A percentile compares a stretch with the other conserved stretches of the same genome.
Conservation (phyloP, 768 basidiomycete species). For the Lyophyllum decastes region DNA sequence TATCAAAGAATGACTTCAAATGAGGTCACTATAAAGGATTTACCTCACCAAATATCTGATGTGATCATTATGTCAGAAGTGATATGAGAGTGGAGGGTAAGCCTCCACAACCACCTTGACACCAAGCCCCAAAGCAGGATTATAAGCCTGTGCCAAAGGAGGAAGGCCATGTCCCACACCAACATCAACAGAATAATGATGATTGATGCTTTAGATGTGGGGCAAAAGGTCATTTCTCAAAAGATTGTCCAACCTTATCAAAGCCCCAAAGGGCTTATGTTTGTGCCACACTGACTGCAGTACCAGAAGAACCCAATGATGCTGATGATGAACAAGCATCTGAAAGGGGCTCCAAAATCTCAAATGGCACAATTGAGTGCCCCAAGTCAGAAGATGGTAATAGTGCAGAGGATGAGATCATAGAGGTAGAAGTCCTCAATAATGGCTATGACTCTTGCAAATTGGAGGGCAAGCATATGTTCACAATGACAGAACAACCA, state of each 20-base stretch:
- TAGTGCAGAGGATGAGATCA: background rate
- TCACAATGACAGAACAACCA: background rate
- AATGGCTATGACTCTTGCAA: background rate
- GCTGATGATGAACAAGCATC: background rate
- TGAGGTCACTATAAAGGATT: too few species aligned
- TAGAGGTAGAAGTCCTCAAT: background rate
- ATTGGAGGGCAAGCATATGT: background rate
- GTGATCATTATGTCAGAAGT: too few species aligned
- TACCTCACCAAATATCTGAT: too few species aligned
- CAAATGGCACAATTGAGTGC: background rate
- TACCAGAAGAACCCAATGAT: background rate
- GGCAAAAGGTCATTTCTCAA: slow-evolving; percentile 1
- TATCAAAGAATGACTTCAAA: too few species aligned
- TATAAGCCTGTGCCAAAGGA: background rate
- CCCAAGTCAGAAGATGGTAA: background rate
- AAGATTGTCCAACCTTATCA: background rate
- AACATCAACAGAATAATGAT: background rate
- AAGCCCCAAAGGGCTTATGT: background rate
- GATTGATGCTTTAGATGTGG: background rate
- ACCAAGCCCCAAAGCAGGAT: background rate
- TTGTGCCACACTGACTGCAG: background rate
- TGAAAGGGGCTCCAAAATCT: background rate
- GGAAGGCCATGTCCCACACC: background rate
- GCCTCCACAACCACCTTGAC: too few species aligned
- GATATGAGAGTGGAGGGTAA: too few species aligned